Percentiles rank a stretch among this genome's conserved stretches.
Conservation (phyloP, 768 basidiomycete species). For the Rhizopogon vesiculosus region DNA sequence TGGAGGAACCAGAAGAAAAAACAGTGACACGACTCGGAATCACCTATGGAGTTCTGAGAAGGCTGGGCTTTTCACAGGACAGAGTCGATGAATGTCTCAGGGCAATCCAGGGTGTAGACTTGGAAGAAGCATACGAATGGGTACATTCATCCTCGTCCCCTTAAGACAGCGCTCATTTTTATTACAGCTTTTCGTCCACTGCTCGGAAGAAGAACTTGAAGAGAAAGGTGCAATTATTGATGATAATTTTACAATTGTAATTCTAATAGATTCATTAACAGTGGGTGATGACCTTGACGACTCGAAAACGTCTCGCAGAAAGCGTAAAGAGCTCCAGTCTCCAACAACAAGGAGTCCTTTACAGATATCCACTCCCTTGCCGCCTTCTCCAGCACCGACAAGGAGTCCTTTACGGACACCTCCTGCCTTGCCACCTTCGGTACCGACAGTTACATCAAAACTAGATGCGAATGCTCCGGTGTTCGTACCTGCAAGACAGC, state of each 20-base stretch:
- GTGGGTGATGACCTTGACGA: conserved; percentile 6
- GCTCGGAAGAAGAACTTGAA: conserved; percentile 53
- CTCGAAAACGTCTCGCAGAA: conserved; percentile 9
- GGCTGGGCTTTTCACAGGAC: conserved; percentile 70
- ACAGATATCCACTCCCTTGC: not conserved
- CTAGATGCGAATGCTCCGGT: conserved; percentile 37
- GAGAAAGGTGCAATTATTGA: conserved; percentile 28
- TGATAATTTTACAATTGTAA: not conserved
- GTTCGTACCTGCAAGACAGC: conserved; percentile 29
- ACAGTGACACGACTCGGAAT: conserved; percentile 64
- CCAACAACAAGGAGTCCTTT: not conserved
- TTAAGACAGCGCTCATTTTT: conserved; percentile 5
- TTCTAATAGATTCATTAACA: not conserved
- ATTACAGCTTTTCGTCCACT: conserved; percentile 59
- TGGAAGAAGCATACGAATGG: conserved; percentile 94
- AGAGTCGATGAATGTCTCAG: conserved; percentile 69
- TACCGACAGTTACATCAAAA: conserved; percentile 16
- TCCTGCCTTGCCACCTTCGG: not conserved
- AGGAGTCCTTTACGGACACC: conserved; percentile 1
- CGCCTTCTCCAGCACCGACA: conserved; percentile 1
- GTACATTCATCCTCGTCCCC: conserved; percentile 36
- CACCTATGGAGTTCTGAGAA: conserved; percentile 75
- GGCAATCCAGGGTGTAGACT: conserved; percentile 56
- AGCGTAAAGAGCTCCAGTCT: conserved; percentile 1
- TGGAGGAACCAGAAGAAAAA: conserved; percentile 69